These are phyloP conservation scores for Hirsutella thompsonii DNA, from an alignment of 2,329 filamentous ascomycete species.

Conservation along the genomic window DNA sequence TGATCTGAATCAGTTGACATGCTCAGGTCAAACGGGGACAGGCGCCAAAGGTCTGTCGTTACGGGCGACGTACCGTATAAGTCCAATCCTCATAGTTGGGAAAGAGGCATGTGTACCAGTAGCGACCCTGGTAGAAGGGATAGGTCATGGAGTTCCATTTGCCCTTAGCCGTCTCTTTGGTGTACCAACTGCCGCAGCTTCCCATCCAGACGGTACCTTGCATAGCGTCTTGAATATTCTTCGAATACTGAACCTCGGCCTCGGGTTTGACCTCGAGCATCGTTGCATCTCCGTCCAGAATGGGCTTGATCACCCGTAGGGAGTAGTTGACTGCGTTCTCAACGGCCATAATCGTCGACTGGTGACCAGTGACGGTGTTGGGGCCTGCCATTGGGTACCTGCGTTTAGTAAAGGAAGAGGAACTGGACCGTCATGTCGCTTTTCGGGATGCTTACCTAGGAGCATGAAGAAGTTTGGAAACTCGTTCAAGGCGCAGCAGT, in stretches of 20 bases:
- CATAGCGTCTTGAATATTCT: slow-evolving; percentile 18
- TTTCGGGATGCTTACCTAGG: slow-evolving; percentile 25
- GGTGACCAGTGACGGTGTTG: slow-evolving; percentile 50
- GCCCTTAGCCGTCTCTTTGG: slow-evolving; percentile 10
- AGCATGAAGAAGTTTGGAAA: slow-evolving; percentile 56
- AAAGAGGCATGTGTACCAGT: slow-evolving; percentile 23
- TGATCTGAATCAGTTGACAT: neutral
- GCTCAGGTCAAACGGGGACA: neutral
- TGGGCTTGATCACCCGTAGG: slow-evolving; percentile 41
- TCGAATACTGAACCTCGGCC: slow-evolving; percentile 20
- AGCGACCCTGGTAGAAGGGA: slow-evolving; percentile 20
- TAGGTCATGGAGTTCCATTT: slow-evolving; percentile 22
- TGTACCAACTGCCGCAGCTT: slow-evolving; percentile 25
- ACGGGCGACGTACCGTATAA: slow-evolving; percentile 15
- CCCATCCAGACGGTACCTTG: slow-evolving; percentile 20
- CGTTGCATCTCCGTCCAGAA: slow-evolving; percentile 20
- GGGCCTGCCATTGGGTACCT: no score
- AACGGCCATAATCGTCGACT: slow-evolving; percentile 42
- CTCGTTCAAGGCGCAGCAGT: slow-evolving; percentile 40
- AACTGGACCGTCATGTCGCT: no score
- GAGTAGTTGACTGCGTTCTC: slow-evolving; percentile 51
- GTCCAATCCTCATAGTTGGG: slow-evolving; percentile 18
- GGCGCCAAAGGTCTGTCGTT: neutral
- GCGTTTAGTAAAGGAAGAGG: no score
- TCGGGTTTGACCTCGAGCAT: slow-evolving; percentile 17